phyloP scores from a whole-genome alignment of 805 yeast genomes.

The Yarrowia yakushimensis region DNA sequence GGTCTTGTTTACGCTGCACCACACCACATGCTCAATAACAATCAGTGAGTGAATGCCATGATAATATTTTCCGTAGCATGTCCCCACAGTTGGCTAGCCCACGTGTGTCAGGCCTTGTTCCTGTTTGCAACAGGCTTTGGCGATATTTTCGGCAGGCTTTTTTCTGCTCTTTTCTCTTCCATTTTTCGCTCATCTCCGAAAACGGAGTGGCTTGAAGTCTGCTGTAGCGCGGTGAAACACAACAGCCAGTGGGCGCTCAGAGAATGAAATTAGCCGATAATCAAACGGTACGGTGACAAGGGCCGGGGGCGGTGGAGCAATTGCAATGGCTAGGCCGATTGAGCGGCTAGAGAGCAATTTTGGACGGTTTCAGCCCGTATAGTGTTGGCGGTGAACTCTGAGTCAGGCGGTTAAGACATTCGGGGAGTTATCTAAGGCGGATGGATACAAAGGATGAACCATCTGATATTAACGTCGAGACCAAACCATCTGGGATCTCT shows the following conservation, averaged over 20 bases:
- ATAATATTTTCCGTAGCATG: not conserved
- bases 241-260: not conserved
- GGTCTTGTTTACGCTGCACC: too few relatives aligned
- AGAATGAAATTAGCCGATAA: not conserved
- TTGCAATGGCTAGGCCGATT: too few relatives aligned
- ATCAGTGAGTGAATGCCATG: too few relatives aligned
- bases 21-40: not conserved
- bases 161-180: not conserved
- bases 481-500: not conserved
- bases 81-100: not conserved
- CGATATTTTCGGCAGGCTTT: not conserved
- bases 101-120: constrained; percentile 5
- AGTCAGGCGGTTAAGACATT: not conserved
- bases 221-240: not conserved
- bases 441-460: not conserved
- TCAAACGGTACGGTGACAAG: not conserved
- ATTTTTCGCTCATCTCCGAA: constrained; percentile 12
- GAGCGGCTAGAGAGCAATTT: too few relatives aligned
- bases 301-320: not conserved
- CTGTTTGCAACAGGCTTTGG: not conserved
- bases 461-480: too few relatives aligned
- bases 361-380: too few relatives aligned
- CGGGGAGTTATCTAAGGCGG: not conserved
- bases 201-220: constrained; percentile 20
- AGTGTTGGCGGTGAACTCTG: not conserved